phyloP scores from a whole-genome alignment of 371 early-diverging fungal species.

The Polyrhizophydium stewartii region DNA sequence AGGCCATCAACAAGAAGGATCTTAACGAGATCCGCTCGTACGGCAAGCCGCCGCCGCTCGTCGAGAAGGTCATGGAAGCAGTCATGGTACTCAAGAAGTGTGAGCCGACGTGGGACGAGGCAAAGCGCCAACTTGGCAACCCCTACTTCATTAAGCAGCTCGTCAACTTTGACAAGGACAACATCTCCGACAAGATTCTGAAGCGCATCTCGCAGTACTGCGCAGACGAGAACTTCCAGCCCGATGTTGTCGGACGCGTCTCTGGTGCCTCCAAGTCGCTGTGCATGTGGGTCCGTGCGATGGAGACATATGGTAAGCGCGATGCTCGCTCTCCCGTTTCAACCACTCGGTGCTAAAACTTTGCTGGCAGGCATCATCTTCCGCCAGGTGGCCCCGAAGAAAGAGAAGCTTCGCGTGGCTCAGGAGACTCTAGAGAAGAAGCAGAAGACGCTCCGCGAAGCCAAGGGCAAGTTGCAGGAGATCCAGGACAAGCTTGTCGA shows the following conservation, averaged over 20 bases:
- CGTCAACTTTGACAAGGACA: slow-evolving; percentile 54
- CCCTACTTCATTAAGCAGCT: slow-evolving; percentile 58
- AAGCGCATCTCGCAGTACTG: slow-evolving; percentile 50
- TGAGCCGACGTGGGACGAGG: slow-evolving; percentile 62
- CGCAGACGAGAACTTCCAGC: slow-evolving; percentile 52
- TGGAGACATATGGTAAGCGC: slow-evolving; percentile 47
- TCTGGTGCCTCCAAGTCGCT: slow-evolving; percentile 53
- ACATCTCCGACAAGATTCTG: slow-evolving; percentile 53
- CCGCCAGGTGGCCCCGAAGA: slow-evolving; percentile 53
- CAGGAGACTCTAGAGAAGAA: slow-evolving; percentile 55
- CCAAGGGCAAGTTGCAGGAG: slow-evolving; percentile 48
- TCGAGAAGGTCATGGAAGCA: slow-evolving; percentile 59
- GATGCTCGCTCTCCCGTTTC: too few species aligned
- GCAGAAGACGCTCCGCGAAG: slow-evolving; percentile 46
- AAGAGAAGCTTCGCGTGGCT: slow-evolving; percentile 47
- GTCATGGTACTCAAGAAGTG: slow-evolving; percentile 57
- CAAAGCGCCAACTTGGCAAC: slow-evolving; percentile 56
- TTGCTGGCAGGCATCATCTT: slow-evolving; percentile 29
- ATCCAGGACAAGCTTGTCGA: slow-evolving; percentile 51
- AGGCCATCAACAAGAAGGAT: slow-evolving; percentile 57
- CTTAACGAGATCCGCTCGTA: slow-evolving; percentile 47
- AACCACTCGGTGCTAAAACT: too few species aligned
- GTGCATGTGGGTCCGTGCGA: slow-evolving; percentile 57
- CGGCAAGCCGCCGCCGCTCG: slow-evolving; percentile 52
- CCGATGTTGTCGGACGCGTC: slow-evolving; percentile 52